phyloP scores from a whole-genome alignment of 106 monocot genomes.

The Acanthochlamys bracteata region DNA sequence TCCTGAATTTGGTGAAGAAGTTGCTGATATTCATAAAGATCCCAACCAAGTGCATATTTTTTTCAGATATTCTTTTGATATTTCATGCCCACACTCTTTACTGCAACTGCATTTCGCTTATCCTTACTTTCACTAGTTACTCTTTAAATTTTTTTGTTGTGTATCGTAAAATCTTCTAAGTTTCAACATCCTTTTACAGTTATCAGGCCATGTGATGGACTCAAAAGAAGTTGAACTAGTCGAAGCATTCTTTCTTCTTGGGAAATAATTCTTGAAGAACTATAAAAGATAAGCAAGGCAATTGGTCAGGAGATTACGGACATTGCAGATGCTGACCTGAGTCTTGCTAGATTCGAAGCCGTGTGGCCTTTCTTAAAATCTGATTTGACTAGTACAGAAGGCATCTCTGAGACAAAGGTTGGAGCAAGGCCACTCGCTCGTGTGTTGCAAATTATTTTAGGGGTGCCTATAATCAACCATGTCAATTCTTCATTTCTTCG shows the following conservation, averaged over 20 bases:
- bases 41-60: too few relatives aligned
- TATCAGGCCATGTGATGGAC: constrained; percentile 34
- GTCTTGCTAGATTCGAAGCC: constrained; percentile 42
- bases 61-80: too few relatives aligned
- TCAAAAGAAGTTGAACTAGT: constrained; percentile 56
- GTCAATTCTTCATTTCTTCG: background rate
- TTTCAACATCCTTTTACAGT: constrained; percentile 18
- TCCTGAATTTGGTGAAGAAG: too few relatives aligned
- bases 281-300: constrained; percentile 52
- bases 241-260: constrained; percentile 58
- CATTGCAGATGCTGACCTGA: constrained; percentile 42
- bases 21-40: too few relatives aligned
- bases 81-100: too few relatives aligned
- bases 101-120: too few relatives aligned
- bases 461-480: constrained; percentile 27
- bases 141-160: background rate
- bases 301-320: constrained; percentile 57
- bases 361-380: constrained; percentile 23
- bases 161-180: background rate
- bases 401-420: constrained; percentile 23
- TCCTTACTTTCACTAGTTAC: too few relatives aligned
- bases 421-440: constrained; percentile 40
- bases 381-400: constrained; percentile 10
- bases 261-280: constrained; percentile 60
- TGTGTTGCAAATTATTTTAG: constrained; percentile 45